Evolutionary conservation across 2,329 filamentous ascomycete species (phyloP).

Genomic region (Alternaria ventricosa): DNA sequence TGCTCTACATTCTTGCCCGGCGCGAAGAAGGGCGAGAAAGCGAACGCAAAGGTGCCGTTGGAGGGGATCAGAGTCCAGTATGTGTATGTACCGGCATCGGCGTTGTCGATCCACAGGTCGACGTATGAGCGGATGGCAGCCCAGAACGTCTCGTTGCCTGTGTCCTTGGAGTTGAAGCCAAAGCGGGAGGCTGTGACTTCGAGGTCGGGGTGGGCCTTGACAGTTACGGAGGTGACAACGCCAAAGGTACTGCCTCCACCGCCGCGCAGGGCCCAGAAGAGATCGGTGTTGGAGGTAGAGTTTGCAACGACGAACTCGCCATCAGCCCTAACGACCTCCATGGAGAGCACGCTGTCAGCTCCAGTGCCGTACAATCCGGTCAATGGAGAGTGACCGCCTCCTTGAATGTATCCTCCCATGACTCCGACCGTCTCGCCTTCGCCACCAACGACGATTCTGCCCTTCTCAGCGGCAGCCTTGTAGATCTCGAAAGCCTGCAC

Average conservation of each 20-base stretch:
- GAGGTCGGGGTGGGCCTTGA: conserved; percentile 43
- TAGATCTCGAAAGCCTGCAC: conserved; percentile 63
- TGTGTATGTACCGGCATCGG: conserved; percentile 45
- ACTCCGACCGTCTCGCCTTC: conserved; percentile 60
- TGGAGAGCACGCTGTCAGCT: conserved; percentile 46
- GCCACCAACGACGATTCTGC: conserved; percentile 60
- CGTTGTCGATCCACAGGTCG: conserved; percentile 43
- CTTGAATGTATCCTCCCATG: conserved; percentile 53
- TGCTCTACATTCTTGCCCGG: conserved; percentile 40
- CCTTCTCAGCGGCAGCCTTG: conserved; percentile 55
- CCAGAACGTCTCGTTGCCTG: conserved; percentile 48
- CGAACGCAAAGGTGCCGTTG: conserved; percentile 42
- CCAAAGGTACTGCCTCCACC: conserved; percentile 46
- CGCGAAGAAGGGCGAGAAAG: conserved; percentile 46
- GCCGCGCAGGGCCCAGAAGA: conserved; percentile 48
- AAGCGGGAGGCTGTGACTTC: conserved; percentile 42
- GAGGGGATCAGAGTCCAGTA: conserved; percentile 43
- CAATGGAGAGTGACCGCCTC: conserved; percentile 63
- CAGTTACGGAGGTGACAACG: conserved; percentile 42
- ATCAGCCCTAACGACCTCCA: conserved; percentile 42
- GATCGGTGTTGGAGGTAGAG: conserved; percentile 38
- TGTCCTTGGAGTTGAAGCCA: conserved; percentile 38
- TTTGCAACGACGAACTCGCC: conserved; percentile 40
- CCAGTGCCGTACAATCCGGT: conserved; percentile 53
- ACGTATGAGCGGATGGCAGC: conserved; percentile 37